Base-by-base conservation (phyloP, 768 basidiomycete species). In the Coprinopsis sp. region DNA sequence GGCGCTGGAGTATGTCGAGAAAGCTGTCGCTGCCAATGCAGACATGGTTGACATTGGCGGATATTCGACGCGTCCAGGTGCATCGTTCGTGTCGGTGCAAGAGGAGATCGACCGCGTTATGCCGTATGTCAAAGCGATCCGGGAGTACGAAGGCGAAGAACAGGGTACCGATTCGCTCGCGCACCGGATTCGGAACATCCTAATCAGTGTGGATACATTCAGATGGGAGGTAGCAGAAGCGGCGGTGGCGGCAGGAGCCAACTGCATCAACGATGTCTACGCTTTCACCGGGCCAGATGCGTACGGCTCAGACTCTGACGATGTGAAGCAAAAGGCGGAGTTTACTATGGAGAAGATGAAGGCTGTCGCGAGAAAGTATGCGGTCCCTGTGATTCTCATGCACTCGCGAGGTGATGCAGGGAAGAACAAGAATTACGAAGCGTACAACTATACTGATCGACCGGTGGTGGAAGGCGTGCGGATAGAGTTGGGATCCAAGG, bases 31-130 rank as follows among this genome's bases (percentile, higher is more conserved):
- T 0, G 69, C 69, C 1, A 85, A 86, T 1, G 84, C 87, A 0
- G 73, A 81, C 47, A 87, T 99, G 47, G 67, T 98, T 49, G 96
- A 99, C 63, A 74, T 98, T 16, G 95, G 96, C 0, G 96, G 96
- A 0, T 90, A 91, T 65, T 94, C 91, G 0, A 99, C 94, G 0
- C 78, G 92, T 10, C 96, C 95, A 0, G 77, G 81, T 1, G 86
- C 93, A 0, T 73, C 67, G 1, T 78, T 77, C 42, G 80, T 95
- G 31, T 70, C 75, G 0, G 52, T 70, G 0, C 74, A 81, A 46
- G 89, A 93, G 43, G 95, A 99, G 59, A 69, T 75, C 8, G 39
- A 63, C 1, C 73, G 95, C 2, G 86, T 94, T 12, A 71, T 84
- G 1, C 90, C 91, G 1, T 67, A 87, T 39, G 75, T 96, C 44